phyloP scores from a whole-genome alignment of 192 early-diverging fungal species.

The Backusella macrospora region DNA sequence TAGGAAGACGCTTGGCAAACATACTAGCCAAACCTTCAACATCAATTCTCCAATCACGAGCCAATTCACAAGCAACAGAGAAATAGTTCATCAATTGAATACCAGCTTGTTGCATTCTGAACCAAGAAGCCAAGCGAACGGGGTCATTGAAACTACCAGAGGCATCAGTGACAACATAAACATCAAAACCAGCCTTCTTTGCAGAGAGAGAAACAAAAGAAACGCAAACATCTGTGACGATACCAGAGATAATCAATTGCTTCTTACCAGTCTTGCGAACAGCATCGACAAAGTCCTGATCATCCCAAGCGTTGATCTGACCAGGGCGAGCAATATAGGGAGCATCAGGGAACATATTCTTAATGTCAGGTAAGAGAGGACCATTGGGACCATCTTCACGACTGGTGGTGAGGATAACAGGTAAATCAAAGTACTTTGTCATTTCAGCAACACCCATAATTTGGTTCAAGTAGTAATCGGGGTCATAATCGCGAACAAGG shows the following conservation, averaged over 20 bases:
- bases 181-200: conserved; percentile 39
- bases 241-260: conserved; percentile 39
- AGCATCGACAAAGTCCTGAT: conserved; percentile 29
- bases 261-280: conserved; percentile 39
- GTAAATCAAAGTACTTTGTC: conserved; percentile 28
- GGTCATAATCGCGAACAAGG: conserved; percentile 33
- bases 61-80: conserved; percentile 37
- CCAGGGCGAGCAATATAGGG: conserved; percentile 35
- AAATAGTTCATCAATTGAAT: conserved; percentile 40
- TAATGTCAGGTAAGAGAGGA: conserved; percentile 23
- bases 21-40: conserved; percentile 28
- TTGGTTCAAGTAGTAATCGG: conserved; percentile 27
- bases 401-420: conserved; percentile 38
- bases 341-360: conserved; percentile 37
- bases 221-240: conserved; percentile 42
- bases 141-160: conserved; percentile 36
- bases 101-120: conserved; percentile 31
- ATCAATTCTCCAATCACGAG: conserved; percentile 36
- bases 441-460: conserved; percentile 29
- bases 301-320: conserved; percentile 41
- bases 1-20: conserved; percentile 31
- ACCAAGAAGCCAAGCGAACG: conserved; percentile 36
- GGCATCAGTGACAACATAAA: conserved; percentile 41
- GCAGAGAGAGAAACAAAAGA: conserved; percentile 40
- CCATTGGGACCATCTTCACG: conserved; percentile 38